Base-by-base conservation (phyloP, 2,329 filamentous ascomycete species). In the Orbilia blumenaviensis region DNA sequence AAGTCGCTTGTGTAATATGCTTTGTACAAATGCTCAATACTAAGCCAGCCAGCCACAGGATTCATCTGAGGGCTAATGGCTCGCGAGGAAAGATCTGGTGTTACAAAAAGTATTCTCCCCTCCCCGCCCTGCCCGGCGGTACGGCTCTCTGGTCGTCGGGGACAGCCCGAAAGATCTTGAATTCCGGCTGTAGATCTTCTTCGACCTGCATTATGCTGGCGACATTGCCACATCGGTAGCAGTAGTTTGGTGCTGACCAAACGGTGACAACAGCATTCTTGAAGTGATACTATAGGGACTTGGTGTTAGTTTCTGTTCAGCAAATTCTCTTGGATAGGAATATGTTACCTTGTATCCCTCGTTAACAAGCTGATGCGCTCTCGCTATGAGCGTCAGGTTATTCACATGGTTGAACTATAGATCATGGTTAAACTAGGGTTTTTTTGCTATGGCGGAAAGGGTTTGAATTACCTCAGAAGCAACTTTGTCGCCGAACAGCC, bases 151-250 rank as follows among this genome's bases (percentile, higher is more conserved):
- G 88, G 79, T 95, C 90, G 80, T 95, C 92, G 0, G 93, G 92
- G n/a, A 96, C 92, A 32, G 92, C 92, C 29, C 89, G 91, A 85
- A 96, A 96, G 81, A 96, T 95, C 83, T 91, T 95, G 85, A 99
- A 99, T 81, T 92, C 92, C 32, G 94, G 93, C 76, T 93, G 90
- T 62, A 97, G 86, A 81, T 95, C 91, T 81, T 91, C 91, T 79
- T 91, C 90, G 27, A 97, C 89, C 62, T 93, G 93, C 90, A 97
- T 97, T 82, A 97, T 96, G 3, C 88, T 89, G 18, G 89, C 89
- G 77, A 91, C 85, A 74, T 86, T 88, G 58, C 84, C 84, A 74
- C 84, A 85, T 52, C 84, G 82, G 78, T 85, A 85, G 79, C 84
- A 85, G 80, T 85, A 85, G 76, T 85, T 85, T 14, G 84, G 84